phyloP scores from a whole-genome alignment of 2,329 filamentous ascomycete species.

The Ophiocordyceps unilateralis region DNA sequence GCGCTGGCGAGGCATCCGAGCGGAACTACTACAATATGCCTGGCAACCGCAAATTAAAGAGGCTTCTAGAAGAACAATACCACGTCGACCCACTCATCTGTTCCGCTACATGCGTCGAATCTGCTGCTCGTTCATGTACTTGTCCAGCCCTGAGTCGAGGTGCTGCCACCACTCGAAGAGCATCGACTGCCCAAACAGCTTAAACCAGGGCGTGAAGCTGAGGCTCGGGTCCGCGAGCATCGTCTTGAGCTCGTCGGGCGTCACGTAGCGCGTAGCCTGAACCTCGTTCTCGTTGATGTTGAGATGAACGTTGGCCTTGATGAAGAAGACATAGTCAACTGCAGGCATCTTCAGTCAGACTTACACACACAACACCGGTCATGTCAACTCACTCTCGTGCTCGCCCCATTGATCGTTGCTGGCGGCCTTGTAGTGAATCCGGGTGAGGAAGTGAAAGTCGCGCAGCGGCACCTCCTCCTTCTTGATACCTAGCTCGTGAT shows the following conservation, averaged over 20 bases:
- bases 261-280: constrained; percentile 68
- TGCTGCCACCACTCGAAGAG: constrained; percentile 95
- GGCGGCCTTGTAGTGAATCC: constrained; percentile 96
- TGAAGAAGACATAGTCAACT: constrained; percentile 99
- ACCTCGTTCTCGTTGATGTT: constrained; percentile 78
- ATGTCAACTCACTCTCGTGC: constrained; percentile 64
- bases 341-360: not conserved
- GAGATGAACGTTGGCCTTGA: constrained; percentile 80
- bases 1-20: no score
- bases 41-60: no score
- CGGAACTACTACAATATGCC: not conserved
- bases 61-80: no score
- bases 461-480: constrained; percentile 76
- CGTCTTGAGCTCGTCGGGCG: constrained; percentile 60
- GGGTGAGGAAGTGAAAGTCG: constrained; percentile 81
- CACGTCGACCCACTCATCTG: not conserved
- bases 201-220: constrained; percentile 97
- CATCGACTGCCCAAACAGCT: constrained; percentile 95
- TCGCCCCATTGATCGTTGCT: constrained; percentile 98
- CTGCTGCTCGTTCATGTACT: constrained; percentile 69
- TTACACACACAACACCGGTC: not conserved
- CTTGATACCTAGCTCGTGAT: constrained; percentile 90
- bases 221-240: constrained; percentile 70
- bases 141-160: constrained; percentile 64
- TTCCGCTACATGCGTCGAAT: constrained; percentile 61